Base-by-base conservation (phyloP, 257 asterid genomes). In the Schizonepeta tenuifolia region DNA sequence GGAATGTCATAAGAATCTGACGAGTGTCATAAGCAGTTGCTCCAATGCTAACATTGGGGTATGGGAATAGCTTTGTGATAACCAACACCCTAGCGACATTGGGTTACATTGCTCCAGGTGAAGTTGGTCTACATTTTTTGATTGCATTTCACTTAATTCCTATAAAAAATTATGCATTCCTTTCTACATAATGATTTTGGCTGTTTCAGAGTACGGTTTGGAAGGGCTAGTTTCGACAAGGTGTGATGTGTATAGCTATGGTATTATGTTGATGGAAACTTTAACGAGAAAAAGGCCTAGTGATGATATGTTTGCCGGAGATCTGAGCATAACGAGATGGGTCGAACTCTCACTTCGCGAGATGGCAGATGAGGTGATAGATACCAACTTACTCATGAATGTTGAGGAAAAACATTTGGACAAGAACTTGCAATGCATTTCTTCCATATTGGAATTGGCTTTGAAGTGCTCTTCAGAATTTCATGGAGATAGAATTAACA, bases 1-100 rank as follows among this genome's bases (percentile, higher is more conserved):
- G n/a, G n/a, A n/a, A n/a, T n/a, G n/a, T 1, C 86, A 79, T n/a
- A 67, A 81, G 49, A 77, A 80, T 57, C 75, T 83, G 5, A 74
- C 63, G 1, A 80, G 67, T 55, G 79, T 83, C 65, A 74, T 80
- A 28, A 59, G 78, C 36, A 65, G 73, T 38, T 79, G 84, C 21
- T 79, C 84, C 2, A 83, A 65, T 9, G 50, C n/a, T n/a, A 9
- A 21, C 82, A 82, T 22, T 54, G 11, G 14, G 33, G 7, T 1
- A 54, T 8, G 60, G n/a, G 6, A 35, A 54, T 11, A 54, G 60
- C 28, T 3, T 54, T 5, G 60, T 11, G 33, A 0, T 21, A 22
- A 54, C 60, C 33, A 22, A 22, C 14, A 54, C 60, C 5, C 14
- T 54, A 1, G 60, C 35, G 10, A 54, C 60, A 3, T 22, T 54